Percentiles rank a stretch among this genome's conserved stretches.
Conservation (phyloP, 2,329 filamentous ascomycete species). For the Hymenoscyphus fraxineus region DNA sequence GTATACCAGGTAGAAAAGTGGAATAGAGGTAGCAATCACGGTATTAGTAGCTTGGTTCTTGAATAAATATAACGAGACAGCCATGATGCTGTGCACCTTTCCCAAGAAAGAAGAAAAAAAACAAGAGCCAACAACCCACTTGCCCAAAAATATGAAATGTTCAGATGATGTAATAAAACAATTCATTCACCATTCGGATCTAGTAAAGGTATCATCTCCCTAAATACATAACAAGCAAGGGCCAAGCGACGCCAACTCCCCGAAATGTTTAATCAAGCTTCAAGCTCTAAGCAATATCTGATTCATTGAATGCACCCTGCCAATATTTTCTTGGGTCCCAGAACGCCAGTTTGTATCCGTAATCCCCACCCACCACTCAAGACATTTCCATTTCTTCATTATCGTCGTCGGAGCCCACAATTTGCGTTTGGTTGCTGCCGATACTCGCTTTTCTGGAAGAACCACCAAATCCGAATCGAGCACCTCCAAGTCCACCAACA, state of each 20-base stretch:
- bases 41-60: too few species aligned
- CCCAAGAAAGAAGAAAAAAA: too few species aligned
- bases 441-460: conserved; percentile 55
- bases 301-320: neutral
- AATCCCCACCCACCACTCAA: conserved; percentile 17
- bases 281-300: neutral
- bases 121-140: too few species aligned
- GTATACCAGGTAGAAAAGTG: too few species aligned
- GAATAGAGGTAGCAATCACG: too few species aligned
- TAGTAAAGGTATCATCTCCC: neutral
- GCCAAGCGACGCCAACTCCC: neutral
- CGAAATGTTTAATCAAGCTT: neutral
- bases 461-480: conserved; percentile 46
- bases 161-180: too few species aligned
- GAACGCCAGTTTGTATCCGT: conserved; percentile 8
- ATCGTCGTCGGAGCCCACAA: conserved; percentile 54
- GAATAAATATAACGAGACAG: too few species aligned
- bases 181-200: neutral
- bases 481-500: conserved; percentile 47
- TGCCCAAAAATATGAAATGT: too few species aligned
- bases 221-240: neutral
- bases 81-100: too few species aligned
- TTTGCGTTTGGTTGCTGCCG: conserved; percentile 55
- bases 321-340: neutral
- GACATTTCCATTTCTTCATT: conserved; percentile 60